A percentile compares a stretch with the other conserved stretches of the same genome.
Conservation (phyloP, 2,329 filamentous ascomycete genomes). For the Xylariaceae sp. region DNA sequence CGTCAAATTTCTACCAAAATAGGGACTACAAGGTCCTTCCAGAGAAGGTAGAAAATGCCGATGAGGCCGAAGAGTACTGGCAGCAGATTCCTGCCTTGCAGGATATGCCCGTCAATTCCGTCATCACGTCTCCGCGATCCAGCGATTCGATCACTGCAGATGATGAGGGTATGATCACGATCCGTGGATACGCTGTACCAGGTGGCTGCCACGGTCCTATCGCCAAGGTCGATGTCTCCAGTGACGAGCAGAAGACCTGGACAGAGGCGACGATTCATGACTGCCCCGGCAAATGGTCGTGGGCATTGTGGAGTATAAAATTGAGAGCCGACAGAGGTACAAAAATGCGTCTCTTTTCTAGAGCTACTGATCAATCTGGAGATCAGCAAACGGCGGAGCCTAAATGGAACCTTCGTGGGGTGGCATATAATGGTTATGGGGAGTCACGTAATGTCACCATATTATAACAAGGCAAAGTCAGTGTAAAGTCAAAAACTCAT, state of each 20-base stretch:
- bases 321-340: conserved; percentile 37
- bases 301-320: conserved; percentile 49
- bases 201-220: conserved; percentile 49
- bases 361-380: conserved; percentile 49
- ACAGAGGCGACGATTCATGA: conserved; percentile 33
- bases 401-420: conserved; percentile 55
- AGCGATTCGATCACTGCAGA: background rate
- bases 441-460: conserved; percentile 40
- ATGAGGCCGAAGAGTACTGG: conserved; percentile 51
- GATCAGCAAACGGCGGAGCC: conserved; percentile 44
- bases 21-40: conserved; percentile 57
- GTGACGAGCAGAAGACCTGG: conserved; percentile 45
- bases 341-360: conserved; percentile 43
- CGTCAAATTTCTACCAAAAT: conserved; percentile 52
- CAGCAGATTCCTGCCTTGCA: conserved; percentile 42
- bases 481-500: too few species aligned
- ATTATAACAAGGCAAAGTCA: too few species aligned
- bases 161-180: conserved; percentile 40
- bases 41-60: conserved; percentile 41
- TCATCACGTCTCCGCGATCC: conserved; percentile 28
- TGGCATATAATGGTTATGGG: conserved; percentile 58
- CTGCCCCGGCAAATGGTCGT: conserved; percentile 41
- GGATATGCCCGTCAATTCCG: conserved; percentile 54
- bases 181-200: conserved; percentile 53
- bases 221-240: conserved; percentile 47